A percentile compares a stretch with the other conserved stretches of the same genome.
phyloP scores from a whole-genome alignment of 2,329 filamentous ascomycete species.

The Apiospora arundinis region DNA sequence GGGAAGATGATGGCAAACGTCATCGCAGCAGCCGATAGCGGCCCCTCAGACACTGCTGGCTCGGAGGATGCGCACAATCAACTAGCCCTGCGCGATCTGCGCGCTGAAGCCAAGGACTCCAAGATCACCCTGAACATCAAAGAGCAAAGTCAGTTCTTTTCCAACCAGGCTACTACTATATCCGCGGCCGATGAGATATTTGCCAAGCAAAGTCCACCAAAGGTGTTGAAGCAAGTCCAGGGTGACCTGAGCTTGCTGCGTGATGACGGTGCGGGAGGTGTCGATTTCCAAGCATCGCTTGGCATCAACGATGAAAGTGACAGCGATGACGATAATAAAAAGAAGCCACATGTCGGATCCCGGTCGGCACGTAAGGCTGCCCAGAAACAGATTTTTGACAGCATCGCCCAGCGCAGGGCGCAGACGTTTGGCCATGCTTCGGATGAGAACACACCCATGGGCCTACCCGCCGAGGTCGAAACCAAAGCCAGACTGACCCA shows the following conservation, averaged over 20 bases:
- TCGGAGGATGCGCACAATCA: slow-evolving; percentile 76
- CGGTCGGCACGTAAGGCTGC: slow-evolving; percentile 69
- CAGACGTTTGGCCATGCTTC: slow-evolving; percentile 60
- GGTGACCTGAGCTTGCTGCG: slow-evolving; percentile 63
- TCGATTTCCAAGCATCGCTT: slow-evolving; percentile 68
- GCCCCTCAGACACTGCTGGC: slow-evolving; percentile 68
- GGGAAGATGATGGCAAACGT: slow-evolving; percentile 94
- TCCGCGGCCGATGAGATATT: slow-evolving; percentile 60
- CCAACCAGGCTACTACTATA: slow-evolving; percentile 58
- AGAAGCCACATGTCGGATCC: slow-evolving; percentile 68
- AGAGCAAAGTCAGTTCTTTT: slow-evolving; percentile 85
- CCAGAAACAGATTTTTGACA: slow-evolving; percentile 69
- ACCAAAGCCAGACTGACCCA: slow-evolving; percentile 74
- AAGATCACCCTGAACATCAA: slow-evolving; percentile 86
- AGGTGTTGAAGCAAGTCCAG: slow-evolving; percentile 70
- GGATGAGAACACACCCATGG: slow-evolving; percentile 60
- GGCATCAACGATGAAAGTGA: slow-evolving; percentile 75
- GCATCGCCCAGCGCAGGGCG: slow-evolving; percentile 66
- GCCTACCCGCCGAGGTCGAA: slow-evolving; percentile 60
- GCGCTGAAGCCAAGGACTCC: slow-evolving; percentile 74
- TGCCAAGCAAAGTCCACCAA: slow-evolving; percentile 70
- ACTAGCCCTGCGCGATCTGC: slow-evolving; percentile 80
- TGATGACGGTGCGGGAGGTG: slow-evolving; percentile 54
- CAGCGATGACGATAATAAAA: slow-evolving; percentile 67
- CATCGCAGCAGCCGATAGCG: slow-evolving; percentile 76